Evolutionary conservation across 305 asterid species (phyloP), one percentile per base, ranked within the genome.

Genomic region (Striga hermonthica): DNA sequence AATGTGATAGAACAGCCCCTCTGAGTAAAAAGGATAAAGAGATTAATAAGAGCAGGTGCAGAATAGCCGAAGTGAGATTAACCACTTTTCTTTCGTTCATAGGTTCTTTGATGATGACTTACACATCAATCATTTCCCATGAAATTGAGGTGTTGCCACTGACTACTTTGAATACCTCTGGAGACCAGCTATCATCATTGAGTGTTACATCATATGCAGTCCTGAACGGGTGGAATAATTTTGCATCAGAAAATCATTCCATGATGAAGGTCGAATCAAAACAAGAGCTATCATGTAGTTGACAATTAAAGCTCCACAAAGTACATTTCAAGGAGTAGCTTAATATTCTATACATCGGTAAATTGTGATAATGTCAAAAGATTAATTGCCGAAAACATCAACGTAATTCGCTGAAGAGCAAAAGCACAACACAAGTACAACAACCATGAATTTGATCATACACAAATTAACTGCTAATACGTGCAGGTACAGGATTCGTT

Each of bases 121-220:
- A 92, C 97, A 70, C 86, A 37, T 92, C 98, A 72, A 89, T 97
- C 80, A 78, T 86, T 79, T 92, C 98, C 97, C 98, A 92, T 16
- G 98, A 84, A 54, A 76, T 67, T 52, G 98, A 81, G 60, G 96
- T 89, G 86, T 87, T 91, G 36, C 98, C 96, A 78, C 74, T 48
- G 28, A 87, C 80, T 40, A 84, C 40, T 6, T 74, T 79, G 57
- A 91, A 91, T 48, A 84, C 41, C 69, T 81, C 90, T 66, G 48
- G 61, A 53, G 95, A 76, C 96, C 96, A 91, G 86, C 78, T 76
- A 76, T 83, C 84, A 60, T 91, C 98, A 60, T 68, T 81, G 53
- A 91, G 95, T 63, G 84, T 77, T 16, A 91, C 86, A 76, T 91
- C 98, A 73, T 85, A 91, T 0, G 98, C 98, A 59, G 95, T 87